phyloP scores from a whole-genome alignment of 2,329 filamentous ascomycete genomes.

The Coniochaeta sp. region DNA sequence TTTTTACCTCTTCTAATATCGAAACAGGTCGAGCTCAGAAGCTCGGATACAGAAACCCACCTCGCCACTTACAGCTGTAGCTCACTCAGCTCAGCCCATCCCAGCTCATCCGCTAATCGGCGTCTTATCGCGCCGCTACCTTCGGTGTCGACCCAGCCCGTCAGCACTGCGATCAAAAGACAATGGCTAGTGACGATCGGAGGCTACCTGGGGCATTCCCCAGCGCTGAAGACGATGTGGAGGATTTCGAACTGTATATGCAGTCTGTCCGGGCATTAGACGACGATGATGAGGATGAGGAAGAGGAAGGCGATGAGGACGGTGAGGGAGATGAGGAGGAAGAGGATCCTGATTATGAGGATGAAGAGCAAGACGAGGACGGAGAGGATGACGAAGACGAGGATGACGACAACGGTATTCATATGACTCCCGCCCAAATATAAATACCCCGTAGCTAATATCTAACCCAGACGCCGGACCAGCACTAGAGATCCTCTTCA shows the following conservation, averaged over 20 bases:
- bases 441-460: neutral
- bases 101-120: neutral
- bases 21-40: neutral
- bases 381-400: constrained; percentile 19
- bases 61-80: neutral
- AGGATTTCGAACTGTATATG: constrained; percentile 1
- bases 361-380: constrained; percentile 19
- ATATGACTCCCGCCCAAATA: neutral
- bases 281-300: neutral
- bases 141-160: neutral
- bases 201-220: neutral
- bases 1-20: neutral
- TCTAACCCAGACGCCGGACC: neutral
- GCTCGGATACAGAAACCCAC: neutral
- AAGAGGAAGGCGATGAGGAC: neutral
- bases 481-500: neutral
- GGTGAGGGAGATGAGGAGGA: constrained; percentile 9
- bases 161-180: neutral
- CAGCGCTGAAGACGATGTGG: neutral
- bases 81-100: too few species aligned
- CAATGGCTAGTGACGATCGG: neutral
- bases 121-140: neutral
- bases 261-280: neutral
- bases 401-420: constrained; percentile 11
- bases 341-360: constrained; percentile 10